Percentiles rank a stretch among this genome's conserved stretches.
phyloP scores from a whole-genome alignment of 306 rosid species.

The Styphnolobium japonicum region DNA sequence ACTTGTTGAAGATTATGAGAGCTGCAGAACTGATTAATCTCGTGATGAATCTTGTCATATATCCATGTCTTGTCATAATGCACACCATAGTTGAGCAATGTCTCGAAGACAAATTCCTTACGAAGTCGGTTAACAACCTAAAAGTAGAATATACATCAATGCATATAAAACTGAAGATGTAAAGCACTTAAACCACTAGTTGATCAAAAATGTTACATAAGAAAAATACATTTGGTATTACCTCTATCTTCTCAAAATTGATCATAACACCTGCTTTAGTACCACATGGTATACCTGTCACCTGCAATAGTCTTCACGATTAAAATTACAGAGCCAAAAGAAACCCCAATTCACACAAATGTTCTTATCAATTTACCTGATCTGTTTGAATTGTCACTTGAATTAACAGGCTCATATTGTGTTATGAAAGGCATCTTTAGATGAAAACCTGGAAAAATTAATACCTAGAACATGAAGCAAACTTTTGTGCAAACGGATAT shows the following conservation, averaged over 20 bases:
- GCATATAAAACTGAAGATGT: not conserved
- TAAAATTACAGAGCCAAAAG: not conserved
- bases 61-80: conserved; percentile 92
- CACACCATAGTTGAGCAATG: conserved; percentile 81
- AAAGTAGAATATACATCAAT: conserved; percentile 19
- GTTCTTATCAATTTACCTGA: conserved; percentile 47
- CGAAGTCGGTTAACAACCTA: conserved; percentile 87
- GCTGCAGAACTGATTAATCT: conserved; percentile 92
- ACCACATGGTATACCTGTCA: conserved; percentile 90
- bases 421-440: conserved; percentile 79
- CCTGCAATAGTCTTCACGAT: conserved; percentile 46
- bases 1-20: conserved; percentile 85
- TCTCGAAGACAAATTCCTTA: conserved; percentile 74
- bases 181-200: not conserved
- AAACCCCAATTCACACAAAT: not conserved
- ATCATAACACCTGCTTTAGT: conserved; percentile 97
- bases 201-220: not conserved
- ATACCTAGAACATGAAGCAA: not conserved
- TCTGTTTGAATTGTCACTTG: conserved; percentile 94
- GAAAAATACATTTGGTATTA: conserved; percentile 17
- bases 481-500: not conserved
- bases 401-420: conserved; percentile 79
- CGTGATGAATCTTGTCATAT: conserved; percentile 93
- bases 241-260: conserved; percentile 87
- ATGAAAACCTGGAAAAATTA: conserved; percentile 68